Conservation (phyloP, 2,329 filamentous ascomycete species). For the Bipolaris bicolor region DNA sequence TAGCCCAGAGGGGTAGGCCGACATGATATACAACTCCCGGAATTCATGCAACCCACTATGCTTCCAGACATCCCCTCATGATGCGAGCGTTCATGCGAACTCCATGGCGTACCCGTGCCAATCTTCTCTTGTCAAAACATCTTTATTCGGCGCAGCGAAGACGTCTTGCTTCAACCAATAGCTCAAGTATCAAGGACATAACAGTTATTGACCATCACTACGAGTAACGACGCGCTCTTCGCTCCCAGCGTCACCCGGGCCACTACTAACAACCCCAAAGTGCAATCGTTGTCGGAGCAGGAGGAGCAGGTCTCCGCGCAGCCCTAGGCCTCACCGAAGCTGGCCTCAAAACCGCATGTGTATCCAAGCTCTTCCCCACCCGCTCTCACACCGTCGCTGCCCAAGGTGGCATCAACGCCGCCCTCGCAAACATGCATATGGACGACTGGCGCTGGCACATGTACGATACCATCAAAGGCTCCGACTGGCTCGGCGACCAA, state of each 20-base stretch:
- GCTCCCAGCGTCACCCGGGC: background rate
- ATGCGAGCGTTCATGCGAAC: constrained; percentile 38
- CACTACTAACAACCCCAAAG: constrained; percentile 23
- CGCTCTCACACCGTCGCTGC: constrained; percentile 70
- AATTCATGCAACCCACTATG: background rate
- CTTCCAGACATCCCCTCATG: background rate
- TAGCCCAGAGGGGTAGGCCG: constrained; percentile 24
- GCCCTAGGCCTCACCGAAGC: constrained; percentile 69
- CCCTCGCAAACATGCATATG: constrained; percentile 61
- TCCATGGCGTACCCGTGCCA: constrained; percentile 25
- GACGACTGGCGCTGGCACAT: constrained; percentile 67
- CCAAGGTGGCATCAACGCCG: constrained; percentile 68
- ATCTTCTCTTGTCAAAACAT: constrained; percentile 12
- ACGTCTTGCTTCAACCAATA: constrained; percentile 26
- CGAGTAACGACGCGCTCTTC: constrained; percentile 28
- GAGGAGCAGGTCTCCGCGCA: constrained; percentile 67
- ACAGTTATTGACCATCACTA: constrained; percentile 46
- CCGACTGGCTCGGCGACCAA: constrained; percentile 65
- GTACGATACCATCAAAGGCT: constrained; percentile 66
- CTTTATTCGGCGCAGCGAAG: constrained; percentile 12
- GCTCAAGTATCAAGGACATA: constrained; percentile 24
- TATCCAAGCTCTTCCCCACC: constrained; percentile 69
- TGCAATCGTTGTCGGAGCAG: constrained; percentile 58
- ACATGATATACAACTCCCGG: background rate
- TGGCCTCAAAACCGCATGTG: constrained; percentile 69